Evolutionary conservation across 768 basidiomycete species (phyloP), one percentile per base, ranked within the genome.

Genomic region (Trametes cinnabarina): DNA sequence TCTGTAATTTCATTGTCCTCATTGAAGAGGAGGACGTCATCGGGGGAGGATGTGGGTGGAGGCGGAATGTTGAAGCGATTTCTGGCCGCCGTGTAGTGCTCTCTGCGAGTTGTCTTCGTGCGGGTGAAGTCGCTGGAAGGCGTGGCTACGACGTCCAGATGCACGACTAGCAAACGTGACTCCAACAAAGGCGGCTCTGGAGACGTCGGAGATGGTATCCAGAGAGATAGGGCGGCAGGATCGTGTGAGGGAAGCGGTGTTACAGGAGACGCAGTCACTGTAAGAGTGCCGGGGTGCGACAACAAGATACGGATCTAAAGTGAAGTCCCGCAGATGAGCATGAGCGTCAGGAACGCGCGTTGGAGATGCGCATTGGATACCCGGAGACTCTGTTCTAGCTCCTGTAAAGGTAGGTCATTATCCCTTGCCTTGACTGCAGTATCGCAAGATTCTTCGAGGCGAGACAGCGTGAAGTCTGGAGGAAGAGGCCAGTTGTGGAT

Each of bases 21-120:
- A 63, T 86, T 86, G 74, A 82, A 84, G 51, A 93, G 68, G 25
- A 93, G 69, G 2, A 92, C 84, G 63, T 93, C 91, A 15, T 69
- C 67, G 20, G 48, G 25, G 30, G 60, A 44, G 2, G 63, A 42
- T 1, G 62, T 57, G 3, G 68, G 68, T 2, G 71, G 60, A 8
- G 76, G 68, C 20, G 77, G 74, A 17, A 84, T 70, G 51, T 76
- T 73, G 44, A 74, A 79, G 41, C 90, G 81, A 1, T 66, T 63
- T n/a, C 90, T 84, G 1, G 90, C 87, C 34, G 76, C 75, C 25
- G 84, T 76, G 64, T 92, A 93, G 11, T 78, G 68, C 7, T 67
- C 57, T 46, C 90, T 80, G 37, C 75, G 57, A 2, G 89, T 91
- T 0, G 91, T 92, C 71, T 93, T 93, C 46, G 88, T 85, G 20